These are phyloP conservation scores for Diplodia corticola DNA, from an alignment of 2,329 filamentous ascomycete genomes.

Conservation along the genomic window DNA sequence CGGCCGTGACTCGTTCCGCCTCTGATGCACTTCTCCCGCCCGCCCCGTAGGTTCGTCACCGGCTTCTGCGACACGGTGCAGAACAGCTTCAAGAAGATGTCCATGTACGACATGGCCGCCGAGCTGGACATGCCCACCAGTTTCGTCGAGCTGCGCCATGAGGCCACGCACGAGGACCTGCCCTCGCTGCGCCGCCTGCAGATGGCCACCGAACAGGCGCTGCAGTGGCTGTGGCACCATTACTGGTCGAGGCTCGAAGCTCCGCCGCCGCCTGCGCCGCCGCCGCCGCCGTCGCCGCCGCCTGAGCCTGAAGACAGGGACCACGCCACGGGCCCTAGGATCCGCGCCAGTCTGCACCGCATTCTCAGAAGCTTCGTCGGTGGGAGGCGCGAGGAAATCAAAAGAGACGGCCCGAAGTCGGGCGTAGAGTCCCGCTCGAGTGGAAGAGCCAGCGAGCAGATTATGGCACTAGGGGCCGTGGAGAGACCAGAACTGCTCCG, in stretches of 20 bases:
- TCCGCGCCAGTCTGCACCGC: conserved; percentile 8
- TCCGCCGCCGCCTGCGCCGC: conserved; percentile 22
- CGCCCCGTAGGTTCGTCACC: conserved; percentile 68
- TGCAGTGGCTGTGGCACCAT: conserved; percentile 85
- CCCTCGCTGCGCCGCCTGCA: conserved; percentile 74
- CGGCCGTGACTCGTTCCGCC: background rate
- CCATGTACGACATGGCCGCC: conserved; percentile 71
- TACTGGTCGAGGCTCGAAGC: conserved; percentile 68
- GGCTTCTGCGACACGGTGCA: conserved; percentile 75
- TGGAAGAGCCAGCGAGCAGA: background rate
- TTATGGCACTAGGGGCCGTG: conserved; percentile 4
- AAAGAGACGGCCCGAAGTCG: conserved; percentile 17
- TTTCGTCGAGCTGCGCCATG: conserved; percentile 86
- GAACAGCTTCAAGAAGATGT: conserved; percentile 62
- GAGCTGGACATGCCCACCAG: conserved; percentile 69
- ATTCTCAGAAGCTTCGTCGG: conserved; percentile 19
- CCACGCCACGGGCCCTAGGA: background rate
- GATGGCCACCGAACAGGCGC: conserved; percentile 65
- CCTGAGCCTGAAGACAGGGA: conserved; percentile 17
- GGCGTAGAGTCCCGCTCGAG: conserved; percentile 14
- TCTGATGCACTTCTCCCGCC: background rate
- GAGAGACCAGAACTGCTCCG: background rate
- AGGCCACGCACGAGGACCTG: conserved; percentile 85
- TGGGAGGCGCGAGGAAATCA: conserved; percentile 17
- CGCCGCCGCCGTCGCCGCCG: conserved; percentile 17